phyloP scores from a whole-genome alignment of 306 rosid species.

The Phaseolus lunatus region DNA sequence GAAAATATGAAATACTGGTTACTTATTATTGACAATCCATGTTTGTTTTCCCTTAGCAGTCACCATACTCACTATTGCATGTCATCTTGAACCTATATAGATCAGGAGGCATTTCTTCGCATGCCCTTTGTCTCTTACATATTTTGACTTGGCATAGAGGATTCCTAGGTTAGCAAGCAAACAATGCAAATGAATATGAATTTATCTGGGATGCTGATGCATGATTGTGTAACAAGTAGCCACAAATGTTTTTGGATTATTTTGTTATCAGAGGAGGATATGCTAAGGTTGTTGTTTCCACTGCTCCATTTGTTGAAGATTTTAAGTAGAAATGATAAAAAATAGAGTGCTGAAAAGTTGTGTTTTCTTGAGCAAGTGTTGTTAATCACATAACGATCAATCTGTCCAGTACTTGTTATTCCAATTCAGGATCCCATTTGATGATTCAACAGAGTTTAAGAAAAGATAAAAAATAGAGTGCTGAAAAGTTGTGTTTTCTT shows the following conservation, averaged over 20 bases:
- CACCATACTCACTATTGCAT: not conserved
- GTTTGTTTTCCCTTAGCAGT: slow-evolving; percentile 5
- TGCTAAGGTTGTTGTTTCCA: not conserved
- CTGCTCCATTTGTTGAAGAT: not conserved
- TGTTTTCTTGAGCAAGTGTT: not conserved
- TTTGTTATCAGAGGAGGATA: no score
- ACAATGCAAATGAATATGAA: no score
- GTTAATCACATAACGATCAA: slow-evolving; percentile 1
- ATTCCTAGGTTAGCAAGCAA: no score
- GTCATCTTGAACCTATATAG: slow-evolving; percentile 9
- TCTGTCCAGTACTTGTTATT: slow-evolving; percentile 5
- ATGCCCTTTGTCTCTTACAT: not conserved
- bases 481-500: not conserved
- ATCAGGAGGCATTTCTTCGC: not conserved
- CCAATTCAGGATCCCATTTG: not conserved
- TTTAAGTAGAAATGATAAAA: not conserved
- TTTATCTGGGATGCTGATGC: no score
- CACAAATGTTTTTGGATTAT: no score
- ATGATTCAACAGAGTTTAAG: slow-evolving; percentile 13
- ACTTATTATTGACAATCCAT: not conserved
- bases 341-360: not conserved
- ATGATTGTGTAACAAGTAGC: no score
- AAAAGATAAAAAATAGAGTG: not conserved
- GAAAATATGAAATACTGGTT: not conserved
- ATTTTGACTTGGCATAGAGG: no score